A percentile compares a stretch with the other conserved stretches of the same genome.
Evolutionary conservation across 2,329 filamentous ascomycete species (phyloP).

Genomic region (Cercospora sp.): DNA sequence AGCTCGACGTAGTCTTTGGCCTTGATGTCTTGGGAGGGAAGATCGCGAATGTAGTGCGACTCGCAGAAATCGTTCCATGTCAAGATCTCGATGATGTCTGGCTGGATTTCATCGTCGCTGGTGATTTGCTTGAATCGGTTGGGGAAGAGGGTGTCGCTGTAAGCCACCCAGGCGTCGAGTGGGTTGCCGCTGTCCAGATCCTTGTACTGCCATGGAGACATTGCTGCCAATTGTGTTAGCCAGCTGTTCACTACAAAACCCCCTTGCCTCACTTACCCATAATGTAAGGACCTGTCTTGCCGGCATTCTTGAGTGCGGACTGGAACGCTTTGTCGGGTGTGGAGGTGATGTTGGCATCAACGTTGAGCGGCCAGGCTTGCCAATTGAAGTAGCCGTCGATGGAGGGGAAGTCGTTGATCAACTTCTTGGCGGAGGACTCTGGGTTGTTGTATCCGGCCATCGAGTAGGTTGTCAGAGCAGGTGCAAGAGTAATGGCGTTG

Average conservation of each 20-base stretch:
- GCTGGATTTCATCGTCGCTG: conserved; percentile 34
- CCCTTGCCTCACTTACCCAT: conserved; percentile 38
- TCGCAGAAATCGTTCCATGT: conserved; percentile 45
- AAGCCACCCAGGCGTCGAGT: conserved; percentile 40
- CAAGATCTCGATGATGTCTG: conserved; percentile 43
- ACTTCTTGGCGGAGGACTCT: conserved; percentile 27
- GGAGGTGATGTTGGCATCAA: conserved; percentile 36
- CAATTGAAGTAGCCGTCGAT: conserved; percentile 44
- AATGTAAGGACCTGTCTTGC: conserved; percentile 42
- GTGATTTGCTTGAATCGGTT: conserved; percentile 36
- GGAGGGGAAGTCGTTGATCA: conserved; percentile 38
- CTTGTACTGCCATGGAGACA: conserved; percentile 45
- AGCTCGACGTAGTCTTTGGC: conserved; percentile 38
- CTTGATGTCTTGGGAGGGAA: conserved; percentile 34
- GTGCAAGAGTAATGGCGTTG: conserved; percentile 39
- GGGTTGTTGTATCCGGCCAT: conserved; percentile 34
- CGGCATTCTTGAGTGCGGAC: conserved; percentile 37
- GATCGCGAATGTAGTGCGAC: conserved; percentile 44
- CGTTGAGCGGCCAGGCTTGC: conserved; percentile 43
- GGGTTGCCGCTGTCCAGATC: conserved; percentile 41
- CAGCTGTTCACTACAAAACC: conserved; percentile 26
- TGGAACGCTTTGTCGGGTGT: conserved; percentile 40
- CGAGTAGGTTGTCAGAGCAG: conserved; percentile 39
- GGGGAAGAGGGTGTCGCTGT: conserved; percentile 42
- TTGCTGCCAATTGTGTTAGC: conserved; percentile 34